Conservation (phyloP, 345 rosid genomes). For the Zanthoxylum bungeanum region DNA sequence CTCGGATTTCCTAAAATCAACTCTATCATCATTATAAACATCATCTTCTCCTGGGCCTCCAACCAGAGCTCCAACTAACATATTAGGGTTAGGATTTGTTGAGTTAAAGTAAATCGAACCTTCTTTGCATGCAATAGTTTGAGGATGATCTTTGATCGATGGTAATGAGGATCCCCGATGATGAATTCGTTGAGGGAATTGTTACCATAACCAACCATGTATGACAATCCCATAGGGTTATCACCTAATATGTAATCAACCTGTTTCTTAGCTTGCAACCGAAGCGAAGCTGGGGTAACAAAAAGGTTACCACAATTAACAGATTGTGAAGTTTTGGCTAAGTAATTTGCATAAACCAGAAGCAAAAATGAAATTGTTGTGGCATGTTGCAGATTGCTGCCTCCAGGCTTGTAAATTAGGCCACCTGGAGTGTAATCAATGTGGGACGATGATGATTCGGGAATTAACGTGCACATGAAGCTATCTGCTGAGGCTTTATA, state of each 20-base stretch:
- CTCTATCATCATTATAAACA: conserved; percentile 56
- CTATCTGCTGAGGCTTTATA: conserved; percentile 93
- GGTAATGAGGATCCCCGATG: conserved; percentile 92
- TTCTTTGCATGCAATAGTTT: conserved; percentile 60
- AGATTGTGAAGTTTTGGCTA: conserved; percentile 58
- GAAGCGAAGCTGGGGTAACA: conserved; percentile 55
- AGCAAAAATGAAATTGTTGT: conserved; percentile 86
- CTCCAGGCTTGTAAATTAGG: conserved; percentile 92
- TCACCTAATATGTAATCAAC: conserved; percentile 90
- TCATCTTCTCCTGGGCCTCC: conserved; percentile 91
- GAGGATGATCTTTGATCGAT: conserved; percentile 60
- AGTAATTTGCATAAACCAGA: conserved; percentile 78
- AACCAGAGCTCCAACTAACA: conserved; percentile 73
- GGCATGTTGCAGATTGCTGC: conserved; percentile 92
- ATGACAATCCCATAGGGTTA: conserved; percentile 80
- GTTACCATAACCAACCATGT: conserved; percentile 88
- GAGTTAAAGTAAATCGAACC: conserved; percentile 74
- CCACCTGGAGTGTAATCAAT: conserved; percentile 81
- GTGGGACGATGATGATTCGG: conserved; percentile 68
- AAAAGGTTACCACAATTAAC: conserved; percentile 55
- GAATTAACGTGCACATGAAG: conserved; percentile 89
- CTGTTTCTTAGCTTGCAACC: conserved; percentile 75
- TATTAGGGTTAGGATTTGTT: conserved; percentile 65
- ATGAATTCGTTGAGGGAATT: conserved; percentile 72
- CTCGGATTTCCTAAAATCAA: conserved; percentile 76